Base-by-base conservation (phyloP, 306 rosid genomes). In the Pyrus bretschneideri region DNA sequence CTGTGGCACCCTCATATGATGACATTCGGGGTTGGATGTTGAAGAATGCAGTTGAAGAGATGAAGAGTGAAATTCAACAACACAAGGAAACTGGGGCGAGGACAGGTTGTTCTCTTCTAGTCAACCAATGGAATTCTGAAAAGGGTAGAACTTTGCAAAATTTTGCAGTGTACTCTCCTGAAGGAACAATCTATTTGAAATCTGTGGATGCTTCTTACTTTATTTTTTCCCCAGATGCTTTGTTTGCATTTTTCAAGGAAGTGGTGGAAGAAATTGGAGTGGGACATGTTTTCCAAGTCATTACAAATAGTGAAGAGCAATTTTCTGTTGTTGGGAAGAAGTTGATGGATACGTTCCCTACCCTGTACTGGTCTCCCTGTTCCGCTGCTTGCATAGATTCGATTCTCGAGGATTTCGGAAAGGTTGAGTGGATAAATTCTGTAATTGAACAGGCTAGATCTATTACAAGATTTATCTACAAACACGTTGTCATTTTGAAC, bases 331-430 rank as follows among this genome's bases (percentile, higher is more conserved):
- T 87, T 35, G 93, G 96, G 76, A 84, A 76, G 79, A 83, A 72
- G 83, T 74, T 91, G 83, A 86, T 82, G n/a, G 89, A 86, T 52
- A 72, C 82, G 58, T 86, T 84, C 78, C 92, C 96, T 46, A 86
- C 79, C 65, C 85, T 91, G 72, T 91, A 89, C 83, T 89, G 91
- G 91, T 86, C 87, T 76, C 89, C 96, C 71, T 89, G 93, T 80
- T 90, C 80, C 4, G 25, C 85, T 73, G 64, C 73, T 70, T 87
- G 86, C 84, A 86, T 89, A 83, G 88, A 82, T 82, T 74, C 73
- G 67, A 83, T 87, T 38, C 93, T 91, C 9, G 83, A 86, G 77
- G 91, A 91, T 84, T 86, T 91, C 45, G 92, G 90, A 81, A 86
- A 86, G 71, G 76, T 91, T 52, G 90, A 89, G 80, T 91, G 96